Evolutionary conservation across 148 eudicot genomes (phyloP).

Genomic region (Amaranthus cruentus): DNA sequence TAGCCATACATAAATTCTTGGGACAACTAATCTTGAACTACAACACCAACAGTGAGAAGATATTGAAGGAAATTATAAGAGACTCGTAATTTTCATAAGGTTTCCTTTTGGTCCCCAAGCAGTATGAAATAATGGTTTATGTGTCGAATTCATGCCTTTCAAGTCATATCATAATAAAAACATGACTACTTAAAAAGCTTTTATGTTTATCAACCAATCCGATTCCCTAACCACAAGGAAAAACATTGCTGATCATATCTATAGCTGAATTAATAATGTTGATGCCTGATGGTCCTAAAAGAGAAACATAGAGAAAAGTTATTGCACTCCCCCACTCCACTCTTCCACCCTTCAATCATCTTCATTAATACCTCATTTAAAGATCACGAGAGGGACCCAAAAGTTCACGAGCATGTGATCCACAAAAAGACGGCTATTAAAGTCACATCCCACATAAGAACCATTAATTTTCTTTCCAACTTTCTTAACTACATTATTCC

Average conservation of each 20-base stretch:
- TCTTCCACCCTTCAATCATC: too few species aligned
- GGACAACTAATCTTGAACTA: slow-evolving; percentile 16
- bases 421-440: too few species aligned
- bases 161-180: slow-evolving; percentile 28
- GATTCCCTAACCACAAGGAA: slow-evolving; percentile 21
- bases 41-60: slow-evolving; percentile 18
- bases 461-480: too few species aligned
- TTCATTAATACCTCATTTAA: neutral
- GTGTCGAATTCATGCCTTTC: slow-evolving; percentile 20
- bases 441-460: too few species aligned
- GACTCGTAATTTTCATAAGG: slow-evolving; percentile 26
- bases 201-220: slow-evolving; percentile 3
- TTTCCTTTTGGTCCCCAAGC: neutral
- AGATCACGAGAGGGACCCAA: slow-evolving; percentile 32
- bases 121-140: slow-evolving; percentile 17
- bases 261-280: neutral
- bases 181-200: slow-evolving; percentile 26
- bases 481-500: too few species aligned
- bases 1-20: slow-evolving; percentile 6
- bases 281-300: neutral
- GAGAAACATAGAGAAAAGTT: neutral
- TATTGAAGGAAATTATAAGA: slow-evolving; percentile 16
- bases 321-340: slow-evolving; percentile 11
- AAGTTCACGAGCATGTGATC: slow-evolving; percentile 22
- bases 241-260: neutral